Evolutionary conservation across 805 yeast genomes (phyloP), one percentile per base, ranked within the genome.

Genomic region (Pichia sporocuriosa): DNA sequence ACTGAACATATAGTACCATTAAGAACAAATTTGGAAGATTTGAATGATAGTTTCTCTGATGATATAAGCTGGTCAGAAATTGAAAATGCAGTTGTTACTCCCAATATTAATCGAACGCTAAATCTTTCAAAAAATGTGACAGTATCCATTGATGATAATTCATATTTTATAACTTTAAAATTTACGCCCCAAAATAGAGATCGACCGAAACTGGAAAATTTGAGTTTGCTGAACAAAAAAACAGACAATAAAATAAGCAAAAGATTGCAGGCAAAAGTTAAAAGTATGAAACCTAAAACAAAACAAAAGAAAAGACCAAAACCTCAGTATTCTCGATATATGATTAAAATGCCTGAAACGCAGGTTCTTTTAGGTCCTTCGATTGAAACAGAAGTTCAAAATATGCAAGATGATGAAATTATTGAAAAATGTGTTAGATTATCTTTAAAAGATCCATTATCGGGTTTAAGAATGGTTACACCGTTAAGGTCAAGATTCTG

Each of bases 391-490:
- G n/a, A n/a, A n/a, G n/a, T n/a, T n/a, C n/a, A n/a, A n/a, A n/a
- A n/a, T n/a, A n/a, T n/a, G n/a, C n/a, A n/a, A 7, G 59, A 35
- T 31, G 62, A 57, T 17, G 65, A 59, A 32, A 26, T 63, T 4
- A 41, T 57, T 17, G 64, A 58, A 32, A 47, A 53, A 20, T 51
- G 55, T 1, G 45, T 59, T 43, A 39, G 56, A 23, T 40, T 63
- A n/a, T 58, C 66, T 0, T 43, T 63, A 17, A 40, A 47, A 22
- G 67, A 63, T 34, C 67, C 67, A 4, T 42, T 63, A 3, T 54
- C 64, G 1, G 62, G 63, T n/a, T 44, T 42, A 11, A 38, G 55
- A 30, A 32, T 62, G 42, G 44, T 40, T 4, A 58, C 57, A 3
- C 67, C 67, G 1, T 39, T 61, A n/a, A 44, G 62, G 33, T 50